Base-by-base conservation (phyloP, 2,329 filamentous ascomycete genomes). In the Acrocalymma vagum region DNA sequence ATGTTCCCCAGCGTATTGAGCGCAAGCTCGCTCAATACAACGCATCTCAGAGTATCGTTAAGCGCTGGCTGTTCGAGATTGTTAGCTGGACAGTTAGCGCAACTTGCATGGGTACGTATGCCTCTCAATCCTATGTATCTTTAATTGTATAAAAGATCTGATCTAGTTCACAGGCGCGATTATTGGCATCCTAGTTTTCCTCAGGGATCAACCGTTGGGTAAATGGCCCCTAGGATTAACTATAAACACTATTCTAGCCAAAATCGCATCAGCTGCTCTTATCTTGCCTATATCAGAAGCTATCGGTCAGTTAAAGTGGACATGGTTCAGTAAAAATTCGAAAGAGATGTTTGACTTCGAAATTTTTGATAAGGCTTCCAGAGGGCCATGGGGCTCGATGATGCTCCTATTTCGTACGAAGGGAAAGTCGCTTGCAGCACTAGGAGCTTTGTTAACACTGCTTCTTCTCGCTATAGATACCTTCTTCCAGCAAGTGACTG, bases 291-390 rank as follows among this genome's bases (percentile, higher is more conserved):
- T 61, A 0, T 54, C 62, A 0, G 64, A 69, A 29, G 62, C 60
- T 1, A 37, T 70, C 0, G 66, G 67, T 0, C 66, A 70, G 27
- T 23, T 67, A 3, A 69, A 69, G 13, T 70, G 66, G 66, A 62
- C 49, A 11, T 69, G 66, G 66, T 69, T 69, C 9, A 20, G 41
- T 2, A 30, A 45, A 0, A 23, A 62, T 5, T 59, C 62, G 0
- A 65, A 63, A 14, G 43, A 53, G 6, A 62, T 69, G 45, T 62
- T 58, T 55, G 65, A 69, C n/a, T 67, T 62, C 11, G 65, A 69
- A 18, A 62, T 64, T 0, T 69, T 69, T 11, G 65, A 69, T n/a
- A 63, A 63, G 3, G 60, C 60, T 0, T 61, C 56, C 0, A 13
- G 62, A 30, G 62, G 62, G 0, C 61, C 62, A 0, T 63, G 61